These are phyloP conservation scores for Jatropha curcas DNA, from an alignment of 345 rosid species.

Conservation along the genomic window DNA sequence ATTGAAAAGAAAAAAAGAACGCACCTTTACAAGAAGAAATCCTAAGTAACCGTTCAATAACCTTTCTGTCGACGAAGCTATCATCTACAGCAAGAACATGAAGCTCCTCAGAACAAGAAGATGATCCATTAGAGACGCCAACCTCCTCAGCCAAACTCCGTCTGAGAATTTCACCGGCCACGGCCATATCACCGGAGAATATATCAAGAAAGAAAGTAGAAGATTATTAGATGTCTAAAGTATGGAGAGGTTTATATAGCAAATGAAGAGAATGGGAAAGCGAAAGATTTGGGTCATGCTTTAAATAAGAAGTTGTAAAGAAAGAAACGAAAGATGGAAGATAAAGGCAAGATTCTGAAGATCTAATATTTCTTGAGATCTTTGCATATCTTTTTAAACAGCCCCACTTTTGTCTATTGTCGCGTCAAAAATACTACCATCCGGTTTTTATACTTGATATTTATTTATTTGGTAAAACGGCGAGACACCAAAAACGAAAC, in stretches of 20 bases:
- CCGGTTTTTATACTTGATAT: neutral
- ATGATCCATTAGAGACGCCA: slow-evolving; percentile 22
- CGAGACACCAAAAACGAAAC: neutral
- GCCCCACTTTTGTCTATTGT: slow-evolving; percentile 38
- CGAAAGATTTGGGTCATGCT: slow-evolving; percentile 21
- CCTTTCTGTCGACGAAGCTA: slow-evolving; percentile 74
- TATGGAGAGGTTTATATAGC: neutral
- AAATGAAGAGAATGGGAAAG: neutral
- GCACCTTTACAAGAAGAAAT: slow-evolving; percentile 80
- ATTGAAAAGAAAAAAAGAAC: neutral
- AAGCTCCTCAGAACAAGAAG: slow-evolving; percentile 45
- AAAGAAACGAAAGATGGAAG: slow-evolving; percentile 7
- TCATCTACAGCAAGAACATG: slow-evolving; percentile 98
- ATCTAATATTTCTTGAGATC: slow-evolving; percentile 45
- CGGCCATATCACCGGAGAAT: slow-evolving; percentile 22
- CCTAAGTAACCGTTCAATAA: slow-evolving; percentile 74
- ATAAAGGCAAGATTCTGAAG: slow-evolving; percentile 42
- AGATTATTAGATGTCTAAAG: neutral
- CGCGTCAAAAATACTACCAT: slow-evolving; percentile 21
- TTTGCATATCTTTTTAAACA: slow-evolving; percentile 39
- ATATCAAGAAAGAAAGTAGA: neutral
- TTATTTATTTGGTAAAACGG: neutral
- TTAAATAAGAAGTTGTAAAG: slow-evolving; percentile 26
- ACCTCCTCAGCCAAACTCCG: slow-evolving; percentile 13
- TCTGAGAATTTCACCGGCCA: slow-evolving; percentile 39